phyloP scores from a whole-genome alignment of 2,329 filamentous ascomycete species.

The Xylariaceae sp. region DNA sequence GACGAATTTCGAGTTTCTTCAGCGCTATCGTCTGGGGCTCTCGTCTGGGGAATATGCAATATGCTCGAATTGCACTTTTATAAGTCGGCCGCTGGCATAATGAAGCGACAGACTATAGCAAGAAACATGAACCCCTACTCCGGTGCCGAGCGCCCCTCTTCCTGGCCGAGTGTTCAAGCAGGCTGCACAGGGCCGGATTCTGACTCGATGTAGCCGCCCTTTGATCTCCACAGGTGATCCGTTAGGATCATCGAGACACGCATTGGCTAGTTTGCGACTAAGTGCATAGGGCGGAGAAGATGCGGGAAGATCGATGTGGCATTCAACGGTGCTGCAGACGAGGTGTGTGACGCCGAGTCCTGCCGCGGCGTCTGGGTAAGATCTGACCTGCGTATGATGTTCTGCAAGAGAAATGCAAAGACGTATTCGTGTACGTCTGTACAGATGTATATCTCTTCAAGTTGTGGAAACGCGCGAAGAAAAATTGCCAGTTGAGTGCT shows the following conservation, averaged over 20 bases:
- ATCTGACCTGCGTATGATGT: conserved; percentile 18
- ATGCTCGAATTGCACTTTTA: no score
- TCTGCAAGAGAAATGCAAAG: conserved; percentile 6
- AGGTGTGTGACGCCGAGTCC: conserved; percentile 7
- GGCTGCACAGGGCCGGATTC: background rate
- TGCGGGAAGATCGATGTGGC: conserved; percentile 1
- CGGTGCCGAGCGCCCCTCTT: conserved; percentile 2
- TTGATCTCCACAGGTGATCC: conserved; percentile 1
- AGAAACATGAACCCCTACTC: conserved; percentile 5
- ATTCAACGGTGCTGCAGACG: conserved; percentile 6
- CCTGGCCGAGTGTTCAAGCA: no score
- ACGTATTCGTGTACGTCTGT: conserved; percentile 6
- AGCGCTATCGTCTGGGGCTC: no score
- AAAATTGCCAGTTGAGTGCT: no score
- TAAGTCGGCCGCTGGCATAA: no score
- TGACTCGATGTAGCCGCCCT: conserved; percentile 5
- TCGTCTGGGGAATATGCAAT: no score
- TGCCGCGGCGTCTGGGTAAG: conserved; percentile 8
- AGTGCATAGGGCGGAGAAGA: conserved; percentile 1
- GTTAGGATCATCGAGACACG: conserved; percentile 6
- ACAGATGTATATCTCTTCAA: background rate
- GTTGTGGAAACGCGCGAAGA: no score
- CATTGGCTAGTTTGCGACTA: conserved; percentile 5
- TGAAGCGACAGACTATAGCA: no score
- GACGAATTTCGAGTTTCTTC: no score